A percentile compares a stretch with the other conserved stretches of the same genome.
Evolutionary conservation across 2,329 filamentous ascomycete genomes (phyloP).

Genomic region (Celoporthe dispersa): DNA sequence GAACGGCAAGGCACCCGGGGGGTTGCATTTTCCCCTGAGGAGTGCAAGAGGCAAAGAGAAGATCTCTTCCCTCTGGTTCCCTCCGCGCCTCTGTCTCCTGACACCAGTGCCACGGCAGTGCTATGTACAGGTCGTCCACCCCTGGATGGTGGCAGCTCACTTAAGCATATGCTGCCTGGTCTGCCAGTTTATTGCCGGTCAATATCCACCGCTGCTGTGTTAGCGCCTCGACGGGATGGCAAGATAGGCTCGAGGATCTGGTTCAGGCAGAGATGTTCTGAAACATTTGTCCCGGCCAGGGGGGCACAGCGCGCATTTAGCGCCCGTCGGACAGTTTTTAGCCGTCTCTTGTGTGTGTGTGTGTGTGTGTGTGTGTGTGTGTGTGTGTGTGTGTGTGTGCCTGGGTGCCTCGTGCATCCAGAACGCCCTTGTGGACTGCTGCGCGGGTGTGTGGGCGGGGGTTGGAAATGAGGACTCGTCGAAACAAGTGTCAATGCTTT

Average conservation of each 20-base stretch:
- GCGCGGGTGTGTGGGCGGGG: not conserved
- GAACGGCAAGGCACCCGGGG: not conserved
- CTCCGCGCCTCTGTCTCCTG: too few species aligned
- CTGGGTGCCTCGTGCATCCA: not conserved
- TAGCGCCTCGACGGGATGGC: not conserved
- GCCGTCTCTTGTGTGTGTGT: not conserved
- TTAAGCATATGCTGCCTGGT: not conserved
- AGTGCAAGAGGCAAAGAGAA: not conserved
- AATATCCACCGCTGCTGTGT: not conserved
- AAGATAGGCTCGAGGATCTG: not conserved
- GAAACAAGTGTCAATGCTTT: conserved; percentile 13
- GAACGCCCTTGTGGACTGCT: not conserved
- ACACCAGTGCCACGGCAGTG: too few species aligned
- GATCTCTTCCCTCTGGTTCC: too few species aligned
- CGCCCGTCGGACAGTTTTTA: conserved; percentile 16
- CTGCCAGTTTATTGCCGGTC: not conserved
- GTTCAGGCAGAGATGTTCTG: conserved; percentile 8
- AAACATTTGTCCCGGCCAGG: conserved; percentile 11
- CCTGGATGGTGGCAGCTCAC: not conserved
- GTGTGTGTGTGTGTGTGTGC: too few species aligned
- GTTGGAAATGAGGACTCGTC: conserved; percentile 15
- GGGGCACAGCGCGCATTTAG: not conserved
- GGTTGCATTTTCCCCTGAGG: not conserved
- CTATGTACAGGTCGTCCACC: too few species aligned
- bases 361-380: not conserved